Evolutionary conservation across 345 rosid genomes (phyloP).

Genomic region (Excoecaria cochinchinensis): DNA sequence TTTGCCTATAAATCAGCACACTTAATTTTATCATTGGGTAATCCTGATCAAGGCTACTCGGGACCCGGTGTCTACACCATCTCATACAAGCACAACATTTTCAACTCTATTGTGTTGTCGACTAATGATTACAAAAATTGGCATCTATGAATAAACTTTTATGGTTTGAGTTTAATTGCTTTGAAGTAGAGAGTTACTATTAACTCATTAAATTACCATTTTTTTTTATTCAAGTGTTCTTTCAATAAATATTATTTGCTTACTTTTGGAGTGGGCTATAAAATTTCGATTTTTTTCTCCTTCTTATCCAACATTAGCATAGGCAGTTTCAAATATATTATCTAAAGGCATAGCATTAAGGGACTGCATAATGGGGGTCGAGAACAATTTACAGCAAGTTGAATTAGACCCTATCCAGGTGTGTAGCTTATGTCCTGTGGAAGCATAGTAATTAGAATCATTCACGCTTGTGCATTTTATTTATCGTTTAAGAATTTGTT

Average conservation of each 20-base stretch:
- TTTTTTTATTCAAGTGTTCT: neutral
- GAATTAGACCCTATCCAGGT: constrained; percentile 96
- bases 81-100: neutral
- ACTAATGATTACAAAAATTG: neutral
- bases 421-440: no score
- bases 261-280: neutral
- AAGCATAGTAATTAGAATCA: no score
- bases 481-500: no score
- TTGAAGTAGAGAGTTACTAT: neutral
- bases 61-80: no score
- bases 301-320: constrained; percentile 5
- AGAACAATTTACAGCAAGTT: constrained; percentile 85
- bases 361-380: constrained; percentile 90
- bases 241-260: neutral
- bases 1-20: no score
- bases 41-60: no score
- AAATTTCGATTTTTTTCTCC: neutral
- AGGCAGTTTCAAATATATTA: constrained; percentile 88
- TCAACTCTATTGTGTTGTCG: neutral
- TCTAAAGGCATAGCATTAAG: constrained; percentile 79
- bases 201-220: neutral
- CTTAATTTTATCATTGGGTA: no score
- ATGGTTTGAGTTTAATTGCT: neutral
- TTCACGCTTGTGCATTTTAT: no score
- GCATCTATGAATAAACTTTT: neutral